Evolutionary conservation across 345 rosid species (phyloP).

Genomic region (Syzygium oleosum): DNA sequence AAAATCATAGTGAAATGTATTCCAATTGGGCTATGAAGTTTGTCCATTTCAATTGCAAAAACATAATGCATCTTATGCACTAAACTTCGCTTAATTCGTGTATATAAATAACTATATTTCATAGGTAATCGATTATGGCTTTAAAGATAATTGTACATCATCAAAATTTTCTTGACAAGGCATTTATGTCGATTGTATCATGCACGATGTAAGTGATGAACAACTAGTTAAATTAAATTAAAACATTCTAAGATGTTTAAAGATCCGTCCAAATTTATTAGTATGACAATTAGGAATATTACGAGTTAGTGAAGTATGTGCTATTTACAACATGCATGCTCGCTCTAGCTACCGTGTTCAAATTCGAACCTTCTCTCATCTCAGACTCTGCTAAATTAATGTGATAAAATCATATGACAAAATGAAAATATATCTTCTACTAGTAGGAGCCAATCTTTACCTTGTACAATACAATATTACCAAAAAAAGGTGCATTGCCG

Average conservation of each 20-base stretch:
- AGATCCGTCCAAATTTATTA: neutral
- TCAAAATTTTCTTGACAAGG: neutral
- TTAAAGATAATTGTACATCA: neutral
- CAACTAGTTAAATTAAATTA: neutral
- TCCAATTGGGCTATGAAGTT: neutral
- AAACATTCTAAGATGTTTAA: neutral
- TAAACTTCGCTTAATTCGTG: neutral
- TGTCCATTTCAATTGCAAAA: neutral
- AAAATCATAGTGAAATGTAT: neutral
- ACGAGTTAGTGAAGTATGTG: neutral
- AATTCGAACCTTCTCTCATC: neutral
- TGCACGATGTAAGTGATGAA: neutral
- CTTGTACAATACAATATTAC: neutral
- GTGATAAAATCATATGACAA: neutral
- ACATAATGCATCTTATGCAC: accelerated
- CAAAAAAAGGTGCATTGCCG: neutral
- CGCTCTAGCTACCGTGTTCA: neutral
- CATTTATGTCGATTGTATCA: neutral
- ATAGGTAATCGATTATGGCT: neutral
- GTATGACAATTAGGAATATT: neutral
- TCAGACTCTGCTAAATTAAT: neutral
- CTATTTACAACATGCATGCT: too few relatives aligned
- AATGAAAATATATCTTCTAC: neutral
- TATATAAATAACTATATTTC: neutral
- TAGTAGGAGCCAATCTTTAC: neutral